phyloP scores from a whole-genome alignment of 106 monocot species.

The Apostasia ramifera region DNA sequence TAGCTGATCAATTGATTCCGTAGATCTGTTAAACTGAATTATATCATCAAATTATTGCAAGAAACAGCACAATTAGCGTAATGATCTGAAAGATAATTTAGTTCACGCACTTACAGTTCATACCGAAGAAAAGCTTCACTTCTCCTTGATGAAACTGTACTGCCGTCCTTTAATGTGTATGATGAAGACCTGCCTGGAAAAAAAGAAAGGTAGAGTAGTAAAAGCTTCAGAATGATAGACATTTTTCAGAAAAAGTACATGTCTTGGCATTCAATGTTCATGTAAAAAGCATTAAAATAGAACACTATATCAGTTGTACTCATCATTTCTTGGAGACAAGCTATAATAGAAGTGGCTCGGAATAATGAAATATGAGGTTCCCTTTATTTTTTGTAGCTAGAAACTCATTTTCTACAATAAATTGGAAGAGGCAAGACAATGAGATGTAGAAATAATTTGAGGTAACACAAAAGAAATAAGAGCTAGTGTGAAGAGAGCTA shows the following conservation, averaged over 20 bases:
- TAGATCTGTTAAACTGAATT: constrained; percentile 73
- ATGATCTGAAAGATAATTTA: constrained; percentile 1
- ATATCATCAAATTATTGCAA: constrained; percentile 29
- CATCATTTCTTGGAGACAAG: too few relatives aligned
- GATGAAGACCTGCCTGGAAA: constrained; percentile 21
- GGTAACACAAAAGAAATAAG: too few relatives aligned
- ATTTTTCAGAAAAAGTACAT: neutral
- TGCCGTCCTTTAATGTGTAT: constrained; percentile 19
- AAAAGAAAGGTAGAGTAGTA: constrained; percentile 1
- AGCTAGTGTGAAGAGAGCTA: too few relatives aligned
- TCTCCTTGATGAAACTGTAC: constrained; percentile 32
- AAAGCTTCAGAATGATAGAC: neutral
- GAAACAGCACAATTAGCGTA: neutral
- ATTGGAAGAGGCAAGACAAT: too few relatives aligned
- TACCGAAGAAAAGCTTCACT: constrained; percentile 72
- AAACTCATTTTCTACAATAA: too few relatives aligned
- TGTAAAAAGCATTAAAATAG: too few relatives aligned
- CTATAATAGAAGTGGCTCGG: too few relatives aligned
- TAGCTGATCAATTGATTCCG: constrained; percentile 48
- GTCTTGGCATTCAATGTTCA: neutral
- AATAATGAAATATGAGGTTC: too few relatives aligned
- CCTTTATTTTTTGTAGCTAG: too few relatives aligned
- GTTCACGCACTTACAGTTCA: constrained; percentile 52
- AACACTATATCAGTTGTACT: too few relatives aligned
- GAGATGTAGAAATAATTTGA: too few relatives aligned